Evolutionary conservation across 2,329 filamentous ascomycete species (phyloP), one percentile per base, ranked within the genome.

Genomic region (Aspergillus fructus): DNA sequence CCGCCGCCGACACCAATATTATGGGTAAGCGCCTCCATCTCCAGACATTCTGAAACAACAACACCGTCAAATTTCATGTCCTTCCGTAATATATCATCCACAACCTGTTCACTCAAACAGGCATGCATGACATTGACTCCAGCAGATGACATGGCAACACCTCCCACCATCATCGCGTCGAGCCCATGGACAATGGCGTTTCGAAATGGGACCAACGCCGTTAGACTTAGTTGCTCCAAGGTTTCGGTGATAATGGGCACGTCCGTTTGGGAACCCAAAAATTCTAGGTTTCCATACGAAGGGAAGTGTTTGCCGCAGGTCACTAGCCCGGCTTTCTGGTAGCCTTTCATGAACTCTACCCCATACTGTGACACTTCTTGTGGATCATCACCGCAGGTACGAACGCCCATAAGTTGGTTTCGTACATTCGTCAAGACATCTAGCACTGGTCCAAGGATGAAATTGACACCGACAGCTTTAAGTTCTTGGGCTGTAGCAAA

Each of bases 1-100:
- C 94, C 94, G 41, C 94, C 93, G 64, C 93, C 92, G 17, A 99
- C 92, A n/a, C 93, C 93, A 49, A 97, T 94, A 66, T 97, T 96
- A 69, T 96, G 91, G 62, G 91, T 94, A 8, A 97, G 83, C 0
- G 93, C 92, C 69, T 97, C 93, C 93, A 97, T 97, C 72, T 97
- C 93, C 7, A 97, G 78, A 64, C 93, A 97, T 70, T 97, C 93
- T 0, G 93, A 97, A 49, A 97, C 91, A 23, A 94, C 92, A 2
- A 97, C 93, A 1, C 93, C 93, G 49, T 91, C 85, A 66, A 97
- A 97, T 2, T 89, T 89, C 23, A 97, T 83, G 63, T 97, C 92
- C 59, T 89, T 89, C n/a, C 93, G 85, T 3, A 97, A 79, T 21
- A 97, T 78, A 58, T 94, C 91, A 68, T 96, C 90, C 3, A 97